Conservation (phyloP, 306 rosid genomes). For the Citrullus amarus region DNA sequence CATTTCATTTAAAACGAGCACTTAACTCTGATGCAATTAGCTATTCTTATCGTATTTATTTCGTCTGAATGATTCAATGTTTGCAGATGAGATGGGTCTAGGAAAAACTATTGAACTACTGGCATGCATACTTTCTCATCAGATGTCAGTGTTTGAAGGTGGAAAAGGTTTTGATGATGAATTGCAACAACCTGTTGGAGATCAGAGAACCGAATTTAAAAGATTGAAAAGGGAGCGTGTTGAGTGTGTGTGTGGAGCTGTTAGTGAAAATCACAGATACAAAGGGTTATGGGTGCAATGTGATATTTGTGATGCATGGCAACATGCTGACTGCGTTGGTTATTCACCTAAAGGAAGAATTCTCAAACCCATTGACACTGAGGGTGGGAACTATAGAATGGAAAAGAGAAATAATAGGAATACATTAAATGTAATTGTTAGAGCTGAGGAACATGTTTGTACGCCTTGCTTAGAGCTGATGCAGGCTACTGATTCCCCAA, state of each 20-base stretch:
- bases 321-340: conserved; percentile 92
- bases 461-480: conserved; percentile 69
- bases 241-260: conserved; percentile 87
- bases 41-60: conserved; percentile 15
- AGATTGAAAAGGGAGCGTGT: conserved; percentile 78
- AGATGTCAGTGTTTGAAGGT: conserved; percentile 39
- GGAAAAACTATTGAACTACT: conserved; percentile 95
- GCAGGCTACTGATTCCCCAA: conserved; percentile 68
- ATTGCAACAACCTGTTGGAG: conserved; percentile 21
- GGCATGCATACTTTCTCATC: conserved; percentile 76
- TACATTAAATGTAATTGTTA: conserved; percentile 35
- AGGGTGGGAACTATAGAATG: conserved; percentile 25
- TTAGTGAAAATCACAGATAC: conserved; percentile 59
- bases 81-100: conserved; percentile 89
- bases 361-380: conserved; percentile 29
- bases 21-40: neutral
- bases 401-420: conserved; percentile 29
- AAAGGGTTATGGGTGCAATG: conserved; percentile 95
- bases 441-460: conserved; percentile 67
- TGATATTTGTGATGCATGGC: conserved; percentile 96
- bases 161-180: conserved; percentile 22
- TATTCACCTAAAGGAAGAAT: conserved; percentile 59
- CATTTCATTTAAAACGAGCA: neutral
- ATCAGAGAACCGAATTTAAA: conserved; percentile 30
- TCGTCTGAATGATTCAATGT: conserved; percentile 10